These are phyloP conservation scores for Calocybe indica DNA, from an alignment of 768 basidiomycete genomes.

Conservation along the genomic window DNA sequence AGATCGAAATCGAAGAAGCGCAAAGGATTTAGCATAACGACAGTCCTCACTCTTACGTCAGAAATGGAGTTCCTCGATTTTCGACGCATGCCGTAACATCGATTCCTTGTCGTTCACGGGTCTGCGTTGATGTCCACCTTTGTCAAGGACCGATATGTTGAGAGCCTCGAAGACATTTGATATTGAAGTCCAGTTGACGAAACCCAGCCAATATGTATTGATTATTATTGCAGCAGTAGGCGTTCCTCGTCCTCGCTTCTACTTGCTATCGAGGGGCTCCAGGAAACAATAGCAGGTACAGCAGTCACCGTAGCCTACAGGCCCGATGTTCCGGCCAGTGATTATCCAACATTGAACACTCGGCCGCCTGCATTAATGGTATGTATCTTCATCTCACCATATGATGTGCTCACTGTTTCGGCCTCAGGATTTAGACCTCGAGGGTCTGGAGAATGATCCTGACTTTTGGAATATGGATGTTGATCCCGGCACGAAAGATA, in stretches of 20 bases:
- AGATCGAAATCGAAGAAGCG: conserved; percentile 38
- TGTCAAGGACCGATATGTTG: conserved; percentile 61
- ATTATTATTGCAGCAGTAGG: conserved; percentile 47
- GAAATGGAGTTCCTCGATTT: conserved; percentile 75
- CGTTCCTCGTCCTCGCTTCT: not conserved
- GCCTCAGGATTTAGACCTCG: conserved; percentile 56
- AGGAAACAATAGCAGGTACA: conserved; percentile 77
- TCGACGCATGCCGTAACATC: conserved; percentile 63
- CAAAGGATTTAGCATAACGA: conserved; percentile 53
- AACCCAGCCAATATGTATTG: conserved; percentile 66
- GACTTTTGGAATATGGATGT: conserved; percentile 62
- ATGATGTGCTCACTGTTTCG: not conserved
- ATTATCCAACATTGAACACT: conserved; percentile 68
- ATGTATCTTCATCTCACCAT: conserved; percentile 9
- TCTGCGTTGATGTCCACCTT: not conserved
- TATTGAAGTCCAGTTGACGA: conserved; percentile 54
- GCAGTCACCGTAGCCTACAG: conserved; percentile 46
- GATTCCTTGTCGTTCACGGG: not conserved
- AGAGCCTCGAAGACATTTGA: conserved; percentile 53
- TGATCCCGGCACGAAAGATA: conserved; percentile 9
- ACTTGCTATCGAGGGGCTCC: conserved; percentile 3
- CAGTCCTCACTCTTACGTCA: conserved; percentile 69
- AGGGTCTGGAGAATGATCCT: conserved; percentile 60
- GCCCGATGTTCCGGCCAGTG: conserved; percentile 43
- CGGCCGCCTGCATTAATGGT: conserved; percentile 62